Conservation (phyloP, 805 yeast genomes). For the Hanseniaspora lachancei region DNA sequence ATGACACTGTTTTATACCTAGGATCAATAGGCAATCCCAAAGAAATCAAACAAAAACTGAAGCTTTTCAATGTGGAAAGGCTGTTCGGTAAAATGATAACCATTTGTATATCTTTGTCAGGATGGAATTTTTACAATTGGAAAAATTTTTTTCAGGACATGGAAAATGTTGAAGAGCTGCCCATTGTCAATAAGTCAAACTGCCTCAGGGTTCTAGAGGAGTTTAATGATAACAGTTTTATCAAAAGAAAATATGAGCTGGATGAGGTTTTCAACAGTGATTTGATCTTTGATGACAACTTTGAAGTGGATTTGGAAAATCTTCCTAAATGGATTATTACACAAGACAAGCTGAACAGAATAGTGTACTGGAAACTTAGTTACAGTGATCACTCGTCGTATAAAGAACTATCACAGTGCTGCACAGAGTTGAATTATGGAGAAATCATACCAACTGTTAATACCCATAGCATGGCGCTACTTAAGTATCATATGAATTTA, state of each 20-base stretch:
- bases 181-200: background rate
- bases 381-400: conserved; percentile 92
- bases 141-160: conserved; percentile 1
- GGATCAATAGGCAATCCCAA: conserved; percentile 8
- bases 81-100: conserved; percentile 2
- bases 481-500: conserved; percentile 27
- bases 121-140: conserved; percentile 14
- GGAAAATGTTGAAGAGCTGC: background rate
- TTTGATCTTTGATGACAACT: conserved; percentile 14
- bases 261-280: conserved; percentile 12
- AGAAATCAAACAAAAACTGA: background rate
- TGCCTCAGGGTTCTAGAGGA: background rate
- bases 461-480: conserved; percentile 8
- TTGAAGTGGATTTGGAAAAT: conserved; percentile 18
- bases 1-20: background rate
- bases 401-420: conserved; percentile 59
- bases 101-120: conserved; percentile 9
- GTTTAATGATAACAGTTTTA: conserved; percentile 5
- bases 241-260: background rate
- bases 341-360: conserved; percentile 25
- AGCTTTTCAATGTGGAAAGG: conserved; percentile 1
- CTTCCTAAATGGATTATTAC: conserved; percentile 22
- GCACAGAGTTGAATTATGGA: conserved; percentile 37
- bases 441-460: conserved; percentile 70
- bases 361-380: conserved; percentile 54